These are phyloP conservation scores for Cladosporium velox DNA, from an alignment of 2,329 filamentous ascomycete species.

Conservation along the genomic window DNA sequence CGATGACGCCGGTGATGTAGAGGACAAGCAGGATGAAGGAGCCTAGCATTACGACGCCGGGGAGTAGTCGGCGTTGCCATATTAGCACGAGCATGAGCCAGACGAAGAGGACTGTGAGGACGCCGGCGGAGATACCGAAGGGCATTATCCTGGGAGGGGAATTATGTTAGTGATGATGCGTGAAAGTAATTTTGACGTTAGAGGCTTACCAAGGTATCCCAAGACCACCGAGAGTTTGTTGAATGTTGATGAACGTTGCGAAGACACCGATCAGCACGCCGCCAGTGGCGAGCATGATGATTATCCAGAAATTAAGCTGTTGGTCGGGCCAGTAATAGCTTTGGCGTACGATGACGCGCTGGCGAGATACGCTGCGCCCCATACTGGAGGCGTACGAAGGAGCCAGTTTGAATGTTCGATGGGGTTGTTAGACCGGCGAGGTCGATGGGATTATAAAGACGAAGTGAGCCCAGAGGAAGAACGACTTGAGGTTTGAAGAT, in stretches of 20 bases:
- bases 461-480: not conserved
- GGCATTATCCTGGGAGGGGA: conserved; percentile 59
- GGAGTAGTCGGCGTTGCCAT: conserved; percentile 57
- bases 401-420: conserved; percentile 12
- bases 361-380: conserved; percentile 33
- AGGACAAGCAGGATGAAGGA: conserved; percentile 64
- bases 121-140: conserved; percentile 61
- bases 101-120: conserved; percentile 60
- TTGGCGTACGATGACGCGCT: conserved; percentile 47
- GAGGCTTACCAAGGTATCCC: conserved; percentile 61
- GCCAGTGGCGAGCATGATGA: conserved; percentile 61
- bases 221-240: conserved; percentile 54
- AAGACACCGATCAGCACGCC: conserved; percentile 62
- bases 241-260: conserved; percentile 61
- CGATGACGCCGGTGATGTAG: conserved; percentile 63
- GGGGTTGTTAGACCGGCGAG: conserved; percentile 8
- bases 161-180: not conserved
- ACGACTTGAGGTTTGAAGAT: not conserved
- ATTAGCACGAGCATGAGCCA: conserved; percentile 60
- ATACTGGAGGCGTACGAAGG: conserved; percentile 28
- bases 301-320: conserved; percentile 66
- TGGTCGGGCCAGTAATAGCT: conserved; percentile 66
- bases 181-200: not conserved
- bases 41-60: conserved; percentile 60
- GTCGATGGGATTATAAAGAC: not conserved